Base-by-base conservation (phyloP, 2,329 filamentous ascomycete species). In the Monilinia fructicola region DNA sequence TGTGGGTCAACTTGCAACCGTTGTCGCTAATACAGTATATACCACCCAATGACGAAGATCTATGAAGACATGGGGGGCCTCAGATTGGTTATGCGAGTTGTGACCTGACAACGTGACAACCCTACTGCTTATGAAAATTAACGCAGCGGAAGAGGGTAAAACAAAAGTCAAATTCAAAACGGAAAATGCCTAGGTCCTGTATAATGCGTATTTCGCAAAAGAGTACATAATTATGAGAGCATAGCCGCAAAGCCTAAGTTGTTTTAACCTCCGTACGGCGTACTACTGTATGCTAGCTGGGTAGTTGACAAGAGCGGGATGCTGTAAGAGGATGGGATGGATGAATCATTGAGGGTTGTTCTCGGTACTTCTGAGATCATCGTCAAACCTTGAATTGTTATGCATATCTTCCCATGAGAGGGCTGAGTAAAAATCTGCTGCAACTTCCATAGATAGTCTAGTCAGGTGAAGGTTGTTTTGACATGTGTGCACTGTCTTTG, bases 1-100 rank as follows among this genome's bases (percentile, higher is more conserved):
- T 70, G 70, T 71, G 59, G 65, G 60, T 48, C 65, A 59, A 67
- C 52, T 58, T 48, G 54, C 46, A 67, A 63, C 65, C 65, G 65
- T 67, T 67, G 65, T 59, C 52, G 55, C 65, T 63, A 55, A 66
- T 46, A 54, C 31, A 35, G 23, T 42, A 42, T 42, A 62, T 54
- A 10, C 50, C 46, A 55, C 50, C 65, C 65, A 67, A 67, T 67
- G 61, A 54, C 65, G 66, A 48, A 63, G 16, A 42, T 42, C 35
- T 31, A 26, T 28, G 31, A 59, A 65, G 14, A 28, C 55, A 65
- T 65, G 64, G 64, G 63, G 54, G 55, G 6, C 38, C n/a, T 42
- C 38, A 42, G 46, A 65, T 55, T 65, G 6, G 26, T 44, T 52
- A 59, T 65, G 55, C 54, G 46, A 59, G 63, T 52, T 61, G 54